A percentile compares a stretch with the other conserved stretches of the same genome.
Conservation (phyloP, 257 asterid genomes). For the Jacaranda copaia region DNA sequence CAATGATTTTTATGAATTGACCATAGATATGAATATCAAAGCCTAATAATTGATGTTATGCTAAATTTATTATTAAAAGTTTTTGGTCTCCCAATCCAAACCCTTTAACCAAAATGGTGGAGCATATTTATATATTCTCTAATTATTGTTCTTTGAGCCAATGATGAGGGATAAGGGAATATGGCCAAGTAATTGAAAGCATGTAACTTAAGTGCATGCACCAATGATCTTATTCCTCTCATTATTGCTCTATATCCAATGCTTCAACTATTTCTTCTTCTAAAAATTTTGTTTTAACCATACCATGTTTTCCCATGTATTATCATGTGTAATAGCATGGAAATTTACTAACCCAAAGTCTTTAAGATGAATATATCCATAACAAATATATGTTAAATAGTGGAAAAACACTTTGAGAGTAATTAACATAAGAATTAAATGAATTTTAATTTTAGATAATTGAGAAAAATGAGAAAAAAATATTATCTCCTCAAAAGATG, state of each 20-base stretch:
- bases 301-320: background rate
- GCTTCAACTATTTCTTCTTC: background rate
- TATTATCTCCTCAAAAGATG: too few species aligned
- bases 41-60: background rate
- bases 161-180: slow-evolving; percentile 17
- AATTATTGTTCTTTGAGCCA: slow-evolving; percentile 26
- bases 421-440: slow-evolving; percentile 4
- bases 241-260: slow-evolving; percentile 21
- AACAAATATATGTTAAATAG: slow-evolving; percentile 31
- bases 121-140: background rate
- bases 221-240: slow-evolving; percentile 25
- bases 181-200: slow-evolving; percentile 33
- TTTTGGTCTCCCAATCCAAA: background rate
- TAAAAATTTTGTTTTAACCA: background rate
- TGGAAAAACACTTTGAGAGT: slow-evolving; percentile 39
- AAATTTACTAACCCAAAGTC: background rate
- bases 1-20: too few species aligned
- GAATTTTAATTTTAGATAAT: too few species aligned
- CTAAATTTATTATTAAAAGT: background rate
- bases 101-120: slow-evolving; percentile 23
- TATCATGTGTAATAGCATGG: background rate
- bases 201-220: slow-evolving; percentile 48
- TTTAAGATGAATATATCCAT: slow-evolving; percentile 22
- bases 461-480: too few species aligned
- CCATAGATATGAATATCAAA: background rate